Percentiles rank a stretch among this genome's conserved stretches.
Evolutionary conservation across 2,329 filamentous ascomycete species (phyloP).

Genomic region (Botrytis aclada): DNA sequence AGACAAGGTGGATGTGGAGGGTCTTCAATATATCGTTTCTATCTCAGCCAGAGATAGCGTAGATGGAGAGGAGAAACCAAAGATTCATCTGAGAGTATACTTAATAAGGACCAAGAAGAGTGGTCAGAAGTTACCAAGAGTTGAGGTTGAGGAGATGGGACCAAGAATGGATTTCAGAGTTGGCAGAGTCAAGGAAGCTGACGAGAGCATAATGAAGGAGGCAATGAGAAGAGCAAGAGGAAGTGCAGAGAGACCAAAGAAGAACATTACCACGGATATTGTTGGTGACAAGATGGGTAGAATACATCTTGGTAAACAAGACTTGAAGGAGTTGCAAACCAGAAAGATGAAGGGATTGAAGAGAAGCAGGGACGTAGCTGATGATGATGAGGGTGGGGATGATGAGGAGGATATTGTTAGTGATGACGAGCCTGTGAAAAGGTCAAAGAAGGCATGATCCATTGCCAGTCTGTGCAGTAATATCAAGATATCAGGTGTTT

Average conservation of each 20-base stretch:
- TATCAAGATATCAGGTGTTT: constrained; percentile 27
- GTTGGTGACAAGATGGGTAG: constrained; percentile 97
- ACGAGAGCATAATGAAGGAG: constrained; percentile 78
- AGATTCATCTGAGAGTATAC: constrained; percentile 73
- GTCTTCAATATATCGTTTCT: constrained; percentile 84
- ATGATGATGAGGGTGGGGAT: constrained; percentile 51
- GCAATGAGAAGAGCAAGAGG: constrained; percentile 83
- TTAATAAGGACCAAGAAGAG: constrained; percentile 81
- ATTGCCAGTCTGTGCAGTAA: constrained; percentile 21
- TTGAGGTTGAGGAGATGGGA: constrained; percentile 94
- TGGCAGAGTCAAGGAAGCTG: constrained; percentile 75
- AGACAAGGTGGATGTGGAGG: constrained; percentile 88
- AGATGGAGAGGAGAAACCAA: constrained; percentile 49
- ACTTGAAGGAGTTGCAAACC: constrained; percentile 82
- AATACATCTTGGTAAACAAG: constrained; percentile 87
- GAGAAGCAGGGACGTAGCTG: constrained; percentile 64
- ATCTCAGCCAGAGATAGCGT: constrained; percentile 69
- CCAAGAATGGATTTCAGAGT: constrained; percentile 89
- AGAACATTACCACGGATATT: constrained; percentile 88
- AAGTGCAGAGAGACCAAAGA: constrained; percentile 77
- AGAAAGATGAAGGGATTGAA: constrained; percentile 99
- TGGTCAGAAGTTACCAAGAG: constrained; percentile 80
- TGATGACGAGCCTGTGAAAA: constrained; percentile 36
- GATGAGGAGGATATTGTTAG: constrained; percentile 46
- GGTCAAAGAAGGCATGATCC: constrained; percentile 31